These are phyloP conservation scores for Oryza punctata DNA, from an alignment of 176 grass and related monocot species.

Conservation along the genomic window DNA sequence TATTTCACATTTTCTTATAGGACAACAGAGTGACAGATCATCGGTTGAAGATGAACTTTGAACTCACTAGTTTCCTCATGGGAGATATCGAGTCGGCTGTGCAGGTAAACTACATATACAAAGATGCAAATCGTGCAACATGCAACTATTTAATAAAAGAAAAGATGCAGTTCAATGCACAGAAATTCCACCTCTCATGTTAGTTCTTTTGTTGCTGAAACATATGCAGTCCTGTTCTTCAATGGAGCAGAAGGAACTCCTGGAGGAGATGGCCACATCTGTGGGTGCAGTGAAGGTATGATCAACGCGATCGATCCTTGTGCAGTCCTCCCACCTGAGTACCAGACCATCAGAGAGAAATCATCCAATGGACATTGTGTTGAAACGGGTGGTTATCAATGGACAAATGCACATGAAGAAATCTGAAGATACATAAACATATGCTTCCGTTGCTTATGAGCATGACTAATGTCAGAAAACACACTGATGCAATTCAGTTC, in stretches of 20 bases:
- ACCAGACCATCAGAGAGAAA: not conserved
- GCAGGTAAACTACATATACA: conserved; percentile 53
- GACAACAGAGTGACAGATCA: conserved; percentile 94
- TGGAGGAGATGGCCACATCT: conserved; percentile 82
- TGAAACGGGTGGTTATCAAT: conserved; percentile 14
- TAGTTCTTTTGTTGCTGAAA: not conserved
- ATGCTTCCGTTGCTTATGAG: conserved; percentile 8
- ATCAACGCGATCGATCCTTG: not conserved
- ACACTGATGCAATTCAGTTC: conserved; percentile 4
- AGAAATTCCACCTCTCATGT: not conserved
- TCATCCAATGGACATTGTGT: not conserved
- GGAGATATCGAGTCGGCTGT: conserved; percentile 82
- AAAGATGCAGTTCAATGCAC: not conserved
- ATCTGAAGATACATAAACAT: not conserved
- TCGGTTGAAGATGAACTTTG: conserved; percentile 90
- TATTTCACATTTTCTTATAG: conserved; percentile 46
- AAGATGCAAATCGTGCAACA: conserved; percentile 21
- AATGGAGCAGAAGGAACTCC: conserved; percentile 86
- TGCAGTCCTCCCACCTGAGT: not conserved
- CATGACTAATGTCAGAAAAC: conserved; percentile 15
- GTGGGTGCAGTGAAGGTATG: conserved; percentile 31
- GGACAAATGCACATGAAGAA: conserved; percentile 28
- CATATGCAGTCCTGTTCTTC: conserved; percentile 61
- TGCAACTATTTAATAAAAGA: not conserved
- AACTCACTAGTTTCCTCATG: conserved; percentile 75